Evolutionary conservation across 106 monocot genomes (phyloP).

Genomic region (Gastrodia elata): DNA sequence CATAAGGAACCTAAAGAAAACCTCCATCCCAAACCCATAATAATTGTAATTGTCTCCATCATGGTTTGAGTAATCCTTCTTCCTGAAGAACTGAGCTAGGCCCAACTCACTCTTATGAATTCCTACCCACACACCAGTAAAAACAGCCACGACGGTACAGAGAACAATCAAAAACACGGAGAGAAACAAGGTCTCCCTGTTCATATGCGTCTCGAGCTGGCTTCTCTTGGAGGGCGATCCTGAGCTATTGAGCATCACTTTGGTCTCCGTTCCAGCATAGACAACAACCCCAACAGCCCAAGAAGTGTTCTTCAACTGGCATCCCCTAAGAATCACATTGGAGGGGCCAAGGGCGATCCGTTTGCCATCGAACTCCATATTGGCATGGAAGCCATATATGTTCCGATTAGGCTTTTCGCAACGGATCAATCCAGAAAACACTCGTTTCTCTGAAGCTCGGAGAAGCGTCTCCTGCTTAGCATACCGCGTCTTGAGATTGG

Average conservation of each 20-base stretch:
- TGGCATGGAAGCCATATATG: conserved; percentile 77
- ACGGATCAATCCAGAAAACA: conserved; percentile 26
- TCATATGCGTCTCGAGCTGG: conserved; percentile 78
- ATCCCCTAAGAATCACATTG: conserved; percentile 69
- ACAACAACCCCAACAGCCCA: conserved; percentile 65
- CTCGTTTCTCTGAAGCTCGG: neutral
- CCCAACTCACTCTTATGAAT: conserved; percentile 35
- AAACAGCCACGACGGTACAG: conserved; percentile 38
- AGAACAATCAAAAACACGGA: conserved; percentile 41
- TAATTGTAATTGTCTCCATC: conserved; percentile 43
- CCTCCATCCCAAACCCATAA: conserved; percentile 58
- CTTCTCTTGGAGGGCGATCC: conserved; percentile 81
- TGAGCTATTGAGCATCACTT: conserved; percentile 88
- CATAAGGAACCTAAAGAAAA: conserved; percentile 64
- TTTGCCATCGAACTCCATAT: conserved; percentile 54
- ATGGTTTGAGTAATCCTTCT: conserved; percentile 23
- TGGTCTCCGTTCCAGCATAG: conserved; percentile 64
- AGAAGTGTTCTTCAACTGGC: conserved; percentile 80
- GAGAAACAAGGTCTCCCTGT: conserved; percentile 74
- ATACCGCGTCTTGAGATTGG: conserved; percentile 91
- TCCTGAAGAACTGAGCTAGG: conserved; percentile 40
- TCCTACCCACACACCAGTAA: conserved; percentile 40
- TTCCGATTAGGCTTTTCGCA: conserved; percentile 84
- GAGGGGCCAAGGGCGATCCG: conserved; percentile 57
- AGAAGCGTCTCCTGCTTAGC: conserved; percentile 58